Conservation (phyloP, 345 rosid species). For the Hibiscus syriacus region DNA sequence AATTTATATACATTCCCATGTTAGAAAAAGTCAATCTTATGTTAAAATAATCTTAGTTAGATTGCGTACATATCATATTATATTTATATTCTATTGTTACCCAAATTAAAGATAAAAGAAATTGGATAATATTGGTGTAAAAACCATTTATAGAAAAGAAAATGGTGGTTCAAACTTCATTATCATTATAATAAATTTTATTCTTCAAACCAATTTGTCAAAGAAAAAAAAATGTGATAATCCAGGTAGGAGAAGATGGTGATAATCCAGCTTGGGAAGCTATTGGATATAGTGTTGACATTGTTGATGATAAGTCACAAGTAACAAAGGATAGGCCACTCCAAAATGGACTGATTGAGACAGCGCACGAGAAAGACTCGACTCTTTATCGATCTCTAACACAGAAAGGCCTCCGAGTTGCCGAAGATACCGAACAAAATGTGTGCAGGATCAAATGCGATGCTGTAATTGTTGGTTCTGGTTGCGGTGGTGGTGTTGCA, state of each 20-base stretch:
- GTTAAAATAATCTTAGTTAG: too few species aligned
- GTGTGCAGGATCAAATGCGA: constrained; percentile 60
- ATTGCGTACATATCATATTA: not conserved
- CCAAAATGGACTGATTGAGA: constrained; percentile 63
- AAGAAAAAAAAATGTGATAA: not conserved
- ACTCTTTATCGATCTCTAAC: constrained; percentile 39
- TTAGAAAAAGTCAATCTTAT: not conserved
- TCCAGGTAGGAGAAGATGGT: constrained; percentile 59
- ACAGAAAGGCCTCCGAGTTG: constrained; percentile 49
- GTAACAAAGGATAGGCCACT: constrained; percentile 49
- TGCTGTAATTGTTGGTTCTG: constrained; percentile 70
- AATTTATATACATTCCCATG: not conserved
- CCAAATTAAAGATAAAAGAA: not conserved
- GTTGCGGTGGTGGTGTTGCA: constrained; percentile 93
- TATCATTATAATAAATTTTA: not conserved
- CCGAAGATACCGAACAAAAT: constrained; percentile 18
- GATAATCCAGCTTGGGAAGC: constrained; percentile 76
- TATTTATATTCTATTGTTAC: not conserved
- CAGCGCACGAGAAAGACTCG: constrained; percentile 34
- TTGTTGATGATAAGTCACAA: constrained; percentile 8
- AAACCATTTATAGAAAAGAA: not conserved
- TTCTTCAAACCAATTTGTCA: not conserved
- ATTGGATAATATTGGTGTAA: not conserved
- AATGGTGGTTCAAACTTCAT: constrained; percentile 16
- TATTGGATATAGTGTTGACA: constrained; percentile 38